phyloP scores from a whole-genome alignment of 495 filamentous ascomycete genomes.

The Clavariopsis aquatica region DNA sequence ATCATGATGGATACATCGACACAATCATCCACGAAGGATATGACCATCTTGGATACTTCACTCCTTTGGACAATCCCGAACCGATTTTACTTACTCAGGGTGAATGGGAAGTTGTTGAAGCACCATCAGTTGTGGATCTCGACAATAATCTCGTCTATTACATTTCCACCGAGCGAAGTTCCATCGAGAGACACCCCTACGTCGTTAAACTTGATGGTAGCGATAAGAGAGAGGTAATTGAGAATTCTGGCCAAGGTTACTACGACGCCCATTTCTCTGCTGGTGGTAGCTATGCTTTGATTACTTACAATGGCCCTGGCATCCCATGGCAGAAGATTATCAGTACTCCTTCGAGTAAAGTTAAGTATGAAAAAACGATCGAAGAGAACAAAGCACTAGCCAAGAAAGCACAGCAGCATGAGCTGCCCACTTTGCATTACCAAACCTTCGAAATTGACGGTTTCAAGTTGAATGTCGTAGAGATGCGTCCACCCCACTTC shows the following conservation, averaged over 20 bases:
- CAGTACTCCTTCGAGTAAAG: constrained; percentile 70
- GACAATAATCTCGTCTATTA: constrained; percentile 86
- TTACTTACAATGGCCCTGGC: constrained; percentile 79
- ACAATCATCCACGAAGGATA: constrained; percentile 83
- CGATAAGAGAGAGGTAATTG: constrained; percentile 67
- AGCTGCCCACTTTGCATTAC: constrained; percentile 83
- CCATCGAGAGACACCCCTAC: constrained; percentile 89
- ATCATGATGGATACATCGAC: constrained; percentile 88
- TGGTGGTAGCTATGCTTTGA: constrained; percentile 74
- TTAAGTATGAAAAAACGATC: constrained; percentile 64
- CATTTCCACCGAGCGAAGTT: constrained; percentile 79
- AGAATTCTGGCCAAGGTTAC: constrained; percentile 76
- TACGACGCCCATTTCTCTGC: constrained; percentile 85
- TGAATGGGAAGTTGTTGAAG: constrained; percentile 88
- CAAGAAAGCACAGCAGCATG: constrained; percentile 68
- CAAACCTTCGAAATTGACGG: constrained; percentile 81
- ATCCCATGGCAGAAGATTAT: constrained; percentile 93
- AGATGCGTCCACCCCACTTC: constrained; percentile 89
- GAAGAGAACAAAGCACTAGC: constrained; percentile 75
- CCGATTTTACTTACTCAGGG: constrained; percentile 86
- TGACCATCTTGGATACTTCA: constrained; percentile 92
- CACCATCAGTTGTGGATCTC: constrained; percentile 86
- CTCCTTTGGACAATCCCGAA: constrained; percentile 78
- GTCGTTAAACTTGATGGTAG: constrained; percentile 80
- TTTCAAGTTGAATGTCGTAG: constrained; percentile 78